Base-by-base conservation (phyloP, 352 stramenopile species). In the Phytophthora cactorum region DNA sequence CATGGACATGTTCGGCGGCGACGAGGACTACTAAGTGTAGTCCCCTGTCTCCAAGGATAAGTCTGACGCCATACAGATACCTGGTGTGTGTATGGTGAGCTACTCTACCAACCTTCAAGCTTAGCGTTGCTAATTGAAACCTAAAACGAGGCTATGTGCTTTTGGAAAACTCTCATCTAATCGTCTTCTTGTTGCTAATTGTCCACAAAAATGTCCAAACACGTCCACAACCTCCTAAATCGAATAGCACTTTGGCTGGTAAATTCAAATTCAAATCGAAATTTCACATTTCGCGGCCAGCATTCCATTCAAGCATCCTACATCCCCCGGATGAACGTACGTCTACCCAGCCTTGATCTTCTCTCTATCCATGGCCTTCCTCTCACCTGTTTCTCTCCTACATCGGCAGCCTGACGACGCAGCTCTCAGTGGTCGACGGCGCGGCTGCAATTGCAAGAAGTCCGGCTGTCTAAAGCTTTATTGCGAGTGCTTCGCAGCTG, bases 401-500 rank as follows among this genome's bases (percentile, higher is more conserved):
- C 15, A n/a, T 67, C 45, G 29, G 1, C 32, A 74, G 52, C 5
- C 17, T 1, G n/a, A 66, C 5, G 9, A 59, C 11, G 14, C 51
- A 4, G 22, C 34, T 44, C 12, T 44, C 39, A 12, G 15, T 45
- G 63, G 47, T 32, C 72, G 69, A 45, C 81, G 75, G 11, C 80
- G 80, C 25, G 82, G 84, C 46, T 99, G 97, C 76, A 98, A 97
- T 63, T 99, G 96, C 78, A 98, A 98, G 78, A 98, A 98, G 59
- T 98, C 95, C 0, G 87, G 90, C 59, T 99, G 97, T 70, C 87
- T 99, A 15, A 99, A 99, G 78, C 82, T 99, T 41, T 95, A 95
- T 57, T 95, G 87, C 68, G 82, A 93, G 65, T 95, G 88, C 52
- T 93, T 95, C 60, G 74, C 82, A 10, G 71, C 71, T 11, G 78